phyloP scores from a whole-genome alignment of 805 yeast species.

The Candida takata region DNA sequence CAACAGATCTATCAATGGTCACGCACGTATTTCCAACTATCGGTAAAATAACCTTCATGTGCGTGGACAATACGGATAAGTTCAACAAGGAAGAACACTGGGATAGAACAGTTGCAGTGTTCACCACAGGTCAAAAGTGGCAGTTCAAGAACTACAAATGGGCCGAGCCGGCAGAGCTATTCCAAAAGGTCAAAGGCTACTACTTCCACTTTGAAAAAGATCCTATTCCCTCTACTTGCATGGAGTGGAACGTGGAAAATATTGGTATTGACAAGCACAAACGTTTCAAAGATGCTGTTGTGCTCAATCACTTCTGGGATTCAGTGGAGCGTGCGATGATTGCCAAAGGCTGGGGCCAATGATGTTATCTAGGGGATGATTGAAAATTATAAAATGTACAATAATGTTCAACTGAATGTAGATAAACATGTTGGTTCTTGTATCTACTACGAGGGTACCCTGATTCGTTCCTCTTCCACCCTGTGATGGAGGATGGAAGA shows the following conservation, averaged over 20 bases:
- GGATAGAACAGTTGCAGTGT: constrained; percentile 93
- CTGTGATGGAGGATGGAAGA: no score
- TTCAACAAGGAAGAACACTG: constrained; percentile 93
- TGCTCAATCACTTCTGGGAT: constrained; percentile 80
- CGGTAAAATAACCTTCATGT: constrained; percentile 59
- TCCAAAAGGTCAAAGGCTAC: constrained; percentile 80
- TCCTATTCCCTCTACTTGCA: constrained; percentile 62
- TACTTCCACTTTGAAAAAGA: constrained; percentile 74
- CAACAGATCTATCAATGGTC: constrained; percentile 31
- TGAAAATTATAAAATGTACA: no score
- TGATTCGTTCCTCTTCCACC: no score
- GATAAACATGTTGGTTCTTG: no score
- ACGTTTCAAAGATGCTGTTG: constrained; percentile 85
- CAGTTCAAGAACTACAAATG: constrained; percentile 86
- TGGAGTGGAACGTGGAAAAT: constrained; percentile 84
- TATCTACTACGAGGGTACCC: no score
- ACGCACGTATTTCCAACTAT: constrained; percentile 50
- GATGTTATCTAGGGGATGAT: no score
- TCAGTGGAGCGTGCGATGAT: constrained; percentile 68
- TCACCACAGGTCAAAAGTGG: constrained; percentile 97
- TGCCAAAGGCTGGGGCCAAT: constrained; percentile 54
- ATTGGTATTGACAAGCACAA: constrained; percentile 73
- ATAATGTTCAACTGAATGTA: no score
- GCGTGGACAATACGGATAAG: constrained; percentile 83
- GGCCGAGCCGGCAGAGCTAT: constrained; percentile 70